Evolutionary conservation across 2,329 filamentous ascomycete species (phyloP).

Genomic region (Niveomyces coronatus): DNA sequence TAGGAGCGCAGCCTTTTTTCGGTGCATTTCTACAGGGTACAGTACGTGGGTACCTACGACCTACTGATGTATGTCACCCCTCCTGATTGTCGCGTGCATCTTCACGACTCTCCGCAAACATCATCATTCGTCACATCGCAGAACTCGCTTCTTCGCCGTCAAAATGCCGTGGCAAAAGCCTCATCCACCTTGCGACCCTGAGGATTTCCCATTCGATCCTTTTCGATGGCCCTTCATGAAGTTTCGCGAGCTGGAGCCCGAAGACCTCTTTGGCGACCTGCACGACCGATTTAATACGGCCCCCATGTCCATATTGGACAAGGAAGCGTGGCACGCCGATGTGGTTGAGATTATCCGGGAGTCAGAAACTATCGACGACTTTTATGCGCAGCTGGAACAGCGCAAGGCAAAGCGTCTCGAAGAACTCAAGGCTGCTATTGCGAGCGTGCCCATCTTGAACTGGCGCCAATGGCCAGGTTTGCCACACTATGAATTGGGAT

Average conservation of each 20-base stretch:
- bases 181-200: too few species aligned
- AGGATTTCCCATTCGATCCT: too few species aligned
- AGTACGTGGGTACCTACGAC: too few species aligned
- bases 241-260: not conserved
- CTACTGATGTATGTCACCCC: too few species aligned
- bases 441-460: not conserved
- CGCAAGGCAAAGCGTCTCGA: not conserved
- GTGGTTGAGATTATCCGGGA: not conserved
- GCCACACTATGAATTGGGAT: not conserved
- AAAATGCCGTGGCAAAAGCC: too few species aligned
- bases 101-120: too few species aligned
- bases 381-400: not conserved
- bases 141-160: too few species aligned
- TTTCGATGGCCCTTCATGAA: not conserved
- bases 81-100: too few species aligned
- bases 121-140: too few species aligned
- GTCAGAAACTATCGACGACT: not conserved
- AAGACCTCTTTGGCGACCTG: not conserved
- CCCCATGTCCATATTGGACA: not conserved
- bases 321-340: not conserved
- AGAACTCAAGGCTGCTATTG: not conserved
- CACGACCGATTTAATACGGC: constrained; percentile 1
- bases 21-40: too few species aligned
- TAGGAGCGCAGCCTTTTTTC: too few species aligned
- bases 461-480: not conserved